These are phyloP conservation scores for Aaosphaeria arxii DNA, from an alignment of 2,329 filamentous ascomycete species.

Conservation along the genomic window DNA sequence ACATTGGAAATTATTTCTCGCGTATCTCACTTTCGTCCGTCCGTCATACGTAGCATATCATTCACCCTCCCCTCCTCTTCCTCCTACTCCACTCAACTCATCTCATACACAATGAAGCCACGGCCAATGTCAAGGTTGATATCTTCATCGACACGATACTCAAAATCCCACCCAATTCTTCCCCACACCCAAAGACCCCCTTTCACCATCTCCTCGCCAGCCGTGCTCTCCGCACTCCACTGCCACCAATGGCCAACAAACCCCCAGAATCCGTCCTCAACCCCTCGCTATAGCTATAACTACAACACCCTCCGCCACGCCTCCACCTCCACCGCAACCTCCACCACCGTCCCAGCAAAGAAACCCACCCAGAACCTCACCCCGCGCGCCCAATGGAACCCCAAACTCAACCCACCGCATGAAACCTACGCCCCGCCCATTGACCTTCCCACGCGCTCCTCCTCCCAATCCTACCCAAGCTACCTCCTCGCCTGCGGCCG, in stretches of 20 bases:
- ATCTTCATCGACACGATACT: not conserved
- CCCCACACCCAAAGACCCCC: too few relatives aligned
- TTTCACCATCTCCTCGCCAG: not conserved
- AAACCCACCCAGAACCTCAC: not conserved
- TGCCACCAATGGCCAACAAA: constrained; percentile 4
- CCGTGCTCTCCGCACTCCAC: constrained; percentile 6
- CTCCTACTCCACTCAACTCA: not conserved
- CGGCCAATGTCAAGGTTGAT: not conserved
- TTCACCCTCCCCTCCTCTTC: not conserved
- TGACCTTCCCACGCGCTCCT: constrained; percentile 55
- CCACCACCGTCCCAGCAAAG: not conserved
- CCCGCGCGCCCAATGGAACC: constrained; percentile 1
- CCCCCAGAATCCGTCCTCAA: not conserved
- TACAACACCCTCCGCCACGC: not conserved
- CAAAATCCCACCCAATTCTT: too few relatives aligned
- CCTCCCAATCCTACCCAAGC: constrained; percentile 44
- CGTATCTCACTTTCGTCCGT: not conserved
- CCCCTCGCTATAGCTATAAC: not conserved
- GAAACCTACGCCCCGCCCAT: constrained; percentile 72
- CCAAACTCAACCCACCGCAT: constrained; percentile 64
- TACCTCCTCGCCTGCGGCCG: constrained; percentile 66
- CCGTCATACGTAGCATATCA: not conserved
- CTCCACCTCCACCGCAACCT: constrained; percentile 1
- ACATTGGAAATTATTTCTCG: not conserved
- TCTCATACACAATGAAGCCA: not conserved